Evolutionary conservation across 495 filamentous ascomycete genomes (phyloP).

Genomic region (Aspergillus bridgeri): DNA sequence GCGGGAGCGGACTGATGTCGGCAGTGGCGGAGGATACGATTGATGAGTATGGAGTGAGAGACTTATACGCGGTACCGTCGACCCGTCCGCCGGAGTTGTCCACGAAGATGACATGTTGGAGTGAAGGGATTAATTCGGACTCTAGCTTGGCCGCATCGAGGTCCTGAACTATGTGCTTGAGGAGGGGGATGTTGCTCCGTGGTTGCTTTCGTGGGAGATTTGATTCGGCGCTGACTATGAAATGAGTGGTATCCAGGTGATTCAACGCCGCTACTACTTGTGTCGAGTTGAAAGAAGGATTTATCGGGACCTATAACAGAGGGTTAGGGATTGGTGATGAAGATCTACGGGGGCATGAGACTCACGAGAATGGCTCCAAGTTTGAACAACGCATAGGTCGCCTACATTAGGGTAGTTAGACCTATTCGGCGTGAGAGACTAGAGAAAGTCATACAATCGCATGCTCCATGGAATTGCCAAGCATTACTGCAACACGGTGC

Average conservation of each 20-base stretch:
- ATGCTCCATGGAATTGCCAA: slow-evolving; percentile 84
- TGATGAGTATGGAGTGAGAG: slow-evolving; percentile 51
- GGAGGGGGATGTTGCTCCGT: slow-evolving; percentile 68
- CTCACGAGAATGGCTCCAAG: slow-evolving; percentile 80
- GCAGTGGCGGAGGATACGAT: slow-evolving; percentile 45
- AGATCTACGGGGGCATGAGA: not conserved
- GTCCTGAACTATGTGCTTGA: slow-evolving; percentile 62
- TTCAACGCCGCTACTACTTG: slow-evolving; percentile 77
- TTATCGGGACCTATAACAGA: slow-evolving; percentile 67
- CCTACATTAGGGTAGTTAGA: slow-evolving; percentile 26
- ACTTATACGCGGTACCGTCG: slow-evolving; percentile 41
- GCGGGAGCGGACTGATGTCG: slow-evolving; percentile 39
- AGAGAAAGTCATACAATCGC: slow-evolving; percentile 52
- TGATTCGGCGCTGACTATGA: slow-evolving; percentile 81
- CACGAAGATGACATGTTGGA: slow-evolving; percentile 69
- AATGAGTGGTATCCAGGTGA: slow-evolving; percentile 70
- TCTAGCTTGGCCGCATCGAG: slow-evolving; percentile 50
- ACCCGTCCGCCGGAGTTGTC: slow-evolving; percentile 73
- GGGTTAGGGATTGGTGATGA: not conserved
- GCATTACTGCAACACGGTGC: slow-evolving; percentile 77
- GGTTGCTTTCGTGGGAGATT: slow-evolving; percentile 80
- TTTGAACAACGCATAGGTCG: slow-evolving; percentile 89
- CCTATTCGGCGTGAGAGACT: not conserved
- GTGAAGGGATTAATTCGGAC: slow-evolving; percentile 63
- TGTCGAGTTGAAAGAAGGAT: slow-evolving; percentile 79